Evolutionary conservation across 768 basidiomycete genomes (phyloP).

Genomic region (Boletus barrowsii): DNA sequence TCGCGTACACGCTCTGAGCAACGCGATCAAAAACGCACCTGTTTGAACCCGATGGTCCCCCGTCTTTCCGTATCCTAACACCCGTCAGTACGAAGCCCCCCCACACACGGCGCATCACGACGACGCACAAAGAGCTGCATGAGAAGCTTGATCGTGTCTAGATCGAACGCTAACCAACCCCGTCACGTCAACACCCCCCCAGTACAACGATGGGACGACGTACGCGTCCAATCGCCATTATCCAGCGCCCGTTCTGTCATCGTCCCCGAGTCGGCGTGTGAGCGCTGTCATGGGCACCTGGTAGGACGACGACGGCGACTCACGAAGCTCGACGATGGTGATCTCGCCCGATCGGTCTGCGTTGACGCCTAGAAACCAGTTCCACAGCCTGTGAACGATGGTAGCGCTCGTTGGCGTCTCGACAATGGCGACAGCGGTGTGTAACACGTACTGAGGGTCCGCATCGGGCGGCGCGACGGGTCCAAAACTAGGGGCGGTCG

Average conservation of each 20-base stretch:
- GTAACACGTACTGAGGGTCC: constrained; percentile 63
- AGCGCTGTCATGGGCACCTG: too few species aligned
- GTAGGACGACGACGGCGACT: constrained; percentile 19
- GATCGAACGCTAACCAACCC: constrained; percentile 62
- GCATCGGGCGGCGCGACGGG: constrained; percentile 44
- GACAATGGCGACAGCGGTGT: background rate
- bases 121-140: constrained; percentile 72
- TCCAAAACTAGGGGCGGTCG: background rate
- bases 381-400: constrained; percentile 45
- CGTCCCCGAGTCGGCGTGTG: background rate
- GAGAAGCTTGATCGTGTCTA: constrained; percentile 82
- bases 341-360: constrained; percentile 66
- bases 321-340: constrained; percentile 63
- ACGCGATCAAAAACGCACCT: constrained; percentile 40
- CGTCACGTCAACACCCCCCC: background rate
- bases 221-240: constrained; percentile 75
- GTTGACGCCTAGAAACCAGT: constrained; percentile 71
- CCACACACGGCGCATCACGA: background rate
- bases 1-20: background rate
- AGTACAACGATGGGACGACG: constrained; percentile 27
- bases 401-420: background rate
- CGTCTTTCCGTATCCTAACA: constrained; percentile 64
- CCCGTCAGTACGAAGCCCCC: background rate
- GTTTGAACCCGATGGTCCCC: constrained; percentile 78
- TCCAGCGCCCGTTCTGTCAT: constrained; percentile 45